Evolutionary conservation across 1,284 basidiomycete genomes (phyloP).

Genomic region (Puccinia horiana): DNA sequence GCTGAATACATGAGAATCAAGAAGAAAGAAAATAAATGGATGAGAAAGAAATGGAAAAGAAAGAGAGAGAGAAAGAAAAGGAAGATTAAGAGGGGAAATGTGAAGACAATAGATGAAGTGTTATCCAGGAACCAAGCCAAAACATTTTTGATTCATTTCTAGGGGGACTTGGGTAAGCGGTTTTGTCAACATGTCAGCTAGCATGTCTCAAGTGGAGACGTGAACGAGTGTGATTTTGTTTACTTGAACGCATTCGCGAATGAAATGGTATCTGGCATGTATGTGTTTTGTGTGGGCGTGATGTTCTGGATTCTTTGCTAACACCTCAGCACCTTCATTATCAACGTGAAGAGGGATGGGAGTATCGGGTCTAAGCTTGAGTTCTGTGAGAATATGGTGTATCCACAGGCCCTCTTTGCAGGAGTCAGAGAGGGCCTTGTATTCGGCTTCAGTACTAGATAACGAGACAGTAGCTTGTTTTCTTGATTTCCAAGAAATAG

Average conservation of each 20-base stretch:
- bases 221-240: slow-evolving; percentile 52
- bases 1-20: neutral
- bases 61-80: neutral
- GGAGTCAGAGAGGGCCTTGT: neutral
- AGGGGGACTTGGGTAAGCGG: neutral
- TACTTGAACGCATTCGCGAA: slow-evolving; percentile 10
- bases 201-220: too few species aligned
- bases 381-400: neutral
- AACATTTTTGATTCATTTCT: neutral
- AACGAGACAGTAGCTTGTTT: slow-evolving; percentile 19
- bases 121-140: slow-evolving; percentile 55
- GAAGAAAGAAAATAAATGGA: neutral
- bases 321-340: slow-evolving; percentile 12
- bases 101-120: too few species aligned
- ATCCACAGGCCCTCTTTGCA: slow-evolving; percentile 9
- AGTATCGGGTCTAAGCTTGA: neutral
- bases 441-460: neutral
- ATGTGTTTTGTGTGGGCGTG: slow-evolving; percentile 36
- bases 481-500: slow-evolving; percentile 29
- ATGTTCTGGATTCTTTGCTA: slow-evolving; percentile 34
- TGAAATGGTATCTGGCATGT: slow-evolving; percentile 33
- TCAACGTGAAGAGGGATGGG: too few species aligned
- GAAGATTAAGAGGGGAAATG: too few species aligned
- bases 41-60: neutral
- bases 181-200: neutral